Conservation (phyloP, 1,139 yeast species). For the Lodderomyces pseudojiufengensis region DNA sequence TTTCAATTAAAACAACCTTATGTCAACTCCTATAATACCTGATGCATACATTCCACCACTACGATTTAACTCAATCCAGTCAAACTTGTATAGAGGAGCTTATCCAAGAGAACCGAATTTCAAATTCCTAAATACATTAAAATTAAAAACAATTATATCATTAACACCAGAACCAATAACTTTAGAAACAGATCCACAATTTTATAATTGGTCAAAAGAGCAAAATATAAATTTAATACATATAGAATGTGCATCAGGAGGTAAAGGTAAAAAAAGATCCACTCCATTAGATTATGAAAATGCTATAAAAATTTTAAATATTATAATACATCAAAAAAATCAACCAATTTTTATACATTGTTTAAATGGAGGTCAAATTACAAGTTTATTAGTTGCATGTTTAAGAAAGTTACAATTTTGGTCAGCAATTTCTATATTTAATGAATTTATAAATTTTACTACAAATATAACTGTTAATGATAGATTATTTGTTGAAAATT, state of each 20-base stretch:
- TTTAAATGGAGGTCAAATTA: conserved; percentile 83
- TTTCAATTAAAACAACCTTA: not conserved
- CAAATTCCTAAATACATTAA: conserved; percentile 65
- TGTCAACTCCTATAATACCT: conserved; percentile 18
- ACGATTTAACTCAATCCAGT: conserved; percentile 68
- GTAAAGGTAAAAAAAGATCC: conserved; percentile 73
- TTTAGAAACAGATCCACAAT: conserved; percentile 45
- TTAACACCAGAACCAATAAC: conserved; percentile 75
- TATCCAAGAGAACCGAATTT: conserved; percentile 77
- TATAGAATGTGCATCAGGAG: conserved; percentile 60
- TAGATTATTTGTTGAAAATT: conserved; percentile 76
- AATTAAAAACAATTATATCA: conserved; percentile 70
- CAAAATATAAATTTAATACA: conserved; percentile 56
- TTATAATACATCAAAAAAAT: conserved; percentile 54
- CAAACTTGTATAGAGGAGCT: conserved; percentile 75
- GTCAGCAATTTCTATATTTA: conserved; percentile 85
- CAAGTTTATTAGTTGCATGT: conserved; percentile 82
- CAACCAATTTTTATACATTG: conserved; percentile 85
- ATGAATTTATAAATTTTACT: conserved; percentile 76
- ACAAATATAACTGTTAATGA: conserved; percentile 82
- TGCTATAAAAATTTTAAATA: conserved; percentile 55
- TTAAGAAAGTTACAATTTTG: conserved; percentile 79
- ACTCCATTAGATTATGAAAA: conserved; percentile 72
- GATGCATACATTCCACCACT: conserved; percentile 71
- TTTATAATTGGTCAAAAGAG: conserved; percentile 47